Evolutionary conservation across 352 stramenopile genomes (phyloP).

Genomic region (Phytophthora boehmeriae): DNA sequence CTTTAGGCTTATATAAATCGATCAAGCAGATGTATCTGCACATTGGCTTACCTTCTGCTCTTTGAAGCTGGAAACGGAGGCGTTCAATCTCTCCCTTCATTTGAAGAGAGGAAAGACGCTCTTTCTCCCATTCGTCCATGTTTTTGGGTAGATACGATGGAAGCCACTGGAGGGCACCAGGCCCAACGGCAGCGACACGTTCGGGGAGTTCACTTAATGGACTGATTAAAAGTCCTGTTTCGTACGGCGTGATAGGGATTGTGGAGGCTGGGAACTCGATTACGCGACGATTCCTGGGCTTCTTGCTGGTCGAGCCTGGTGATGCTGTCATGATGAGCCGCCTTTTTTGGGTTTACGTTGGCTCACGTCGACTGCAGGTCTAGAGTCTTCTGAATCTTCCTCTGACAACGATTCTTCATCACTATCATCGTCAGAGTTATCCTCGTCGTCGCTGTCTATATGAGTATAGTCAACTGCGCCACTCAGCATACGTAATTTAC

Average conservation of each 20-base stretch:
- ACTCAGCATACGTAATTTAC: conserved; percentile 45
- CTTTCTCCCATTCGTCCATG: conserved; percentile 80
- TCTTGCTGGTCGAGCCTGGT: conserved; percentile 41
- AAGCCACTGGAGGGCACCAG: conserved; percentile 75
- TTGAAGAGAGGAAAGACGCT: conserved; percentile 71
- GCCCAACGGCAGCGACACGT: conserved; percentile 66
- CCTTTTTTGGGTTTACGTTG: conserved; percentile 56
- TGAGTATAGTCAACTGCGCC: conserved; percentile 12
- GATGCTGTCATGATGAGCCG: conserved; percentile 63
- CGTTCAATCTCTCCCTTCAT: conserved; percentile 85
- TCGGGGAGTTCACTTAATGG: conserved; percentile 73
- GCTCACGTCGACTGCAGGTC: conserved; percentile 12
- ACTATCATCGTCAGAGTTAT: conserved; percentile 39
- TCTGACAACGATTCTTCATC: conserved; percentile 34
- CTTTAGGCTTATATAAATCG: neutral
- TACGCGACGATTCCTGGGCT: conserved; percentile 49
- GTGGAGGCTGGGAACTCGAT: conserved; percentile 76
- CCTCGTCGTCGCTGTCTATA: conserved; percentile 44
- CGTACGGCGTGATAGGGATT: conserved; percentile 68
- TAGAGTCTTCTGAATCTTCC: conserved; percentile 33
- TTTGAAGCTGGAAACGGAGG: conserved; percentile 73
- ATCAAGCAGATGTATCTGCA: neutral
- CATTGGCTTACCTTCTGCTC: conserved; percentile 59
- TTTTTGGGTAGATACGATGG: conserved; percentile 68
- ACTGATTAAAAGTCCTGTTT: conserved; percentile 69